Percentiles rank a stretch among this genome's conserved stretches.
These are phyloP conservation scores for Penicillium parvum DNA, from an alignment of 495 filamentous ascomycete genomes.

Conservation along the genomic window DNA sequence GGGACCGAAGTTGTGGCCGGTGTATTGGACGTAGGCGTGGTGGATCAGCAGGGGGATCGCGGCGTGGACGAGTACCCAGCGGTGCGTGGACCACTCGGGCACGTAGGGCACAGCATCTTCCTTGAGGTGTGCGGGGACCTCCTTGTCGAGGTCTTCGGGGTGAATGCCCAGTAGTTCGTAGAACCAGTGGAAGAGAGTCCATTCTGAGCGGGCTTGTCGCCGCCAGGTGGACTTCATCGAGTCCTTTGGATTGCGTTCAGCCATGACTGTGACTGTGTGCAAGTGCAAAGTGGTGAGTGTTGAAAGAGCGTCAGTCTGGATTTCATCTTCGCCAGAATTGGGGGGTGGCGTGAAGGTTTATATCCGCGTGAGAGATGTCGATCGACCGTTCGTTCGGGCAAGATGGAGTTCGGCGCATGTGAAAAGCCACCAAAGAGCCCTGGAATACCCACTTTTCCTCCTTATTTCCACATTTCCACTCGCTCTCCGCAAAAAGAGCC, in stretches of 20 bases:
- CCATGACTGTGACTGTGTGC: no score
- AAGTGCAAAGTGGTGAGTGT: no score
- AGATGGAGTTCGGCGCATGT: no score
- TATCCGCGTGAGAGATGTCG: no score
- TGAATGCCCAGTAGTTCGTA: slow-evolving; percentile 29
- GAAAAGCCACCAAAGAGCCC: no score
- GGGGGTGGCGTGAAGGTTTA: no score
- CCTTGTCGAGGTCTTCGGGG: slow-evolving; percentile 22
- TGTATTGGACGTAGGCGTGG: slow-evolving; percentile 25
- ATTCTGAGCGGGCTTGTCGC: slow-evolving; percentile 21
- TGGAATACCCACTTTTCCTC: no score
- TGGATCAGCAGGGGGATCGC: slow-evolving; percentile 24
- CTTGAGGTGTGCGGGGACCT: slow-evolving; percentile 24
- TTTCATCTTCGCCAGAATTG: no score
- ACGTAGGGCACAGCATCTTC: slow-evolving; percentile 26
- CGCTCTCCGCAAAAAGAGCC: no score
- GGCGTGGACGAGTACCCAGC: slow-evolving; percentile 27
- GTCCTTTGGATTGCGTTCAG: slow-evolving; percentile 28
- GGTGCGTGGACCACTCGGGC: slow-evolving; percentile 29
- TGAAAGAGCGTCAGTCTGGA: no score
- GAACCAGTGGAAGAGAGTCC: slow-evolving; percentile 33
- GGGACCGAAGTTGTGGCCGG: slow-evolving; percentile 22
- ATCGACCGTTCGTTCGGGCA: no score
- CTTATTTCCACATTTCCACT: no score
- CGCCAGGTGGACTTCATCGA: slow-evolving; percentile 38